Evolutionary conservation across 2,329 filamentous ascomycete species (phyloP).

Genomic region (Tolypocladium endophyticum): DNA sequence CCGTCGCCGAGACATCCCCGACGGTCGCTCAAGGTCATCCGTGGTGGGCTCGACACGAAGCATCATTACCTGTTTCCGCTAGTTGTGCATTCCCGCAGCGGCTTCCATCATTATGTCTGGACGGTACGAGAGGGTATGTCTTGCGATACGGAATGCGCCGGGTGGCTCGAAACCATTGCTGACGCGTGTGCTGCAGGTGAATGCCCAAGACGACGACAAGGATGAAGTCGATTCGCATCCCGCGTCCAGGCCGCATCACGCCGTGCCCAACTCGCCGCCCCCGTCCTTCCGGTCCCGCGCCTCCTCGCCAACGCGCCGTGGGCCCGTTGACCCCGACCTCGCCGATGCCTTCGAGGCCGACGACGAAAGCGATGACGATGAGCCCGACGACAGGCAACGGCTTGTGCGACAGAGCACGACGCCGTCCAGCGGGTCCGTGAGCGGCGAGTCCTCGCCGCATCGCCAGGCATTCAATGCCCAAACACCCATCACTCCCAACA

Average conservation of each 20-base stretch:
- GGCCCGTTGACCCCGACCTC: conserved; percentile 62
- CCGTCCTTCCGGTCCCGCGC: conserved; percentile 85
- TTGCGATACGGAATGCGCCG: neutral
- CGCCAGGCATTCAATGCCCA: neutral
- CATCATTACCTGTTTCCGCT: neutral
- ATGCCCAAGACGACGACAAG: conserved; percentile 47
- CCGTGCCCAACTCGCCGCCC: conserved; percentile 49
- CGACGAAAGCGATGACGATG: conserved; percentile 63
- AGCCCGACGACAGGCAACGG: conserved; percentile 70
- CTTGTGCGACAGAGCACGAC: conserved; percentile 60
- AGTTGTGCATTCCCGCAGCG: conserved; percentile 2
- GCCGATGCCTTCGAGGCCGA: conserved; percentile 87
- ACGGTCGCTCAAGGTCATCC: neutral
- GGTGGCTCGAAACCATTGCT: neutral
- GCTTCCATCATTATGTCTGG: conserved; percentile 34
- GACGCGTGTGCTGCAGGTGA: conserved; percentile 32
- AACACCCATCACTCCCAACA: conserved; percentile 1
- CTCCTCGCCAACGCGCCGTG: conserved; percentile 41
- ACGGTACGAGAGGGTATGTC: conserved; percentile 47
- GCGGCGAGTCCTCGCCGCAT: neutral
- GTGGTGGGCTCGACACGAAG: neutral
- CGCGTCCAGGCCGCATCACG: conserved; percentile 18
- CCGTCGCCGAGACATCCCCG: neutral
- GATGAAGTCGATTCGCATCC: conserved; percentile 29
- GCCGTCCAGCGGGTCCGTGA: conserved; percentile 9